These are phyloP conservation scores for Phlegmacium glaucopus DNA, from an alignment of 768 basidiomycete genomes.

Conservation along the genomic window DNA sequence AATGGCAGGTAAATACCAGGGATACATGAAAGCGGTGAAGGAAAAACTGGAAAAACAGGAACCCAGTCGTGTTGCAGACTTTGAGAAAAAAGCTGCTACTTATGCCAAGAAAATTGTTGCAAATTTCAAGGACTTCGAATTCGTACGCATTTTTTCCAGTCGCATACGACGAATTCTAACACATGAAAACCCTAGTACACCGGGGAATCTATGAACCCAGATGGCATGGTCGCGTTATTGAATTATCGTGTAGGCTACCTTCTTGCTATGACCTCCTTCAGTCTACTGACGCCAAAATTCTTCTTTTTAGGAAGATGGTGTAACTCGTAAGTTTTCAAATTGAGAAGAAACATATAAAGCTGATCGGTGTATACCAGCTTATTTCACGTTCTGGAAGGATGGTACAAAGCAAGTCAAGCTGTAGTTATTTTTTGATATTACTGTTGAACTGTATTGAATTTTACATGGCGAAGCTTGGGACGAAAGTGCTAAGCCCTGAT, in stretches of 20 bases:
- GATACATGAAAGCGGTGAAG: slow-evolving; percentile 94
- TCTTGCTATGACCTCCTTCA: background rate
- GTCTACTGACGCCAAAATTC: background rate
- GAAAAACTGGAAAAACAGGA: slow-evolving; percentile 47
- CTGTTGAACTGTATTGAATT: no score
- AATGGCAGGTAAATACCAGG: slow-evolving; percentile 39
- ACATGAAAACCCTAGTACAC: slow-evolving; percentile 48
- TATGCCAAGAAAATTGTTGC: slow-evolving; percentile 87
- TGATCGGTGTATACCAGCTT: slow-evolving; percentile 48
- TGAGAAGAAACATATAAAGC: slow-evolving; percentile 4
- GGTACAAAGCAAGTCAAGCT: slow-evolving; percentile 82
- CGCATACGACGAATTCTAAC: background rate
- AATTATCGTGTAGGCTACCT: slow-evolving; percentile 78
- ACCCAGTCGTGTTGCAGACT: slow-evolving; percentile 62
- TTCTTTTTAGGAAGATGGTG: slow-evolving; percentile 60
- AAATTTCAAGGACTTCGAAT: slow-evolving; percentile 94
- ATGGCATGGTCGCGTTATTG: slow-evolving; percentile 91
- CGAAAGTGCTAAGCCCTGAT: no score
- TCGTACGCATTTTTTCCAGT: slow-evolving; percentile 46
- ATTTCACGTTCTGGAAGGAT: slow-evolving; percentile 95
- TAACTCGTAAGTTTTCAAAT: slow-evolving; percentile 60
- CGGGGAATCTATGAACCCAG: slow-evolving; percentile 74
- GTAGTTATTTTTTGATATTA: slow-evolving; percentile 24
- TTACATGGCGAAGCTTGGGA: no score
- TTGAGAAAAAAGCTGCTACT: slow-evolving; percentile 75